These are phyloP conservation scores for Ceratobasidium papillatum DNA, from an alignment of 1,284 basidiomycete species.

Conservation along the genomic window DNA sequence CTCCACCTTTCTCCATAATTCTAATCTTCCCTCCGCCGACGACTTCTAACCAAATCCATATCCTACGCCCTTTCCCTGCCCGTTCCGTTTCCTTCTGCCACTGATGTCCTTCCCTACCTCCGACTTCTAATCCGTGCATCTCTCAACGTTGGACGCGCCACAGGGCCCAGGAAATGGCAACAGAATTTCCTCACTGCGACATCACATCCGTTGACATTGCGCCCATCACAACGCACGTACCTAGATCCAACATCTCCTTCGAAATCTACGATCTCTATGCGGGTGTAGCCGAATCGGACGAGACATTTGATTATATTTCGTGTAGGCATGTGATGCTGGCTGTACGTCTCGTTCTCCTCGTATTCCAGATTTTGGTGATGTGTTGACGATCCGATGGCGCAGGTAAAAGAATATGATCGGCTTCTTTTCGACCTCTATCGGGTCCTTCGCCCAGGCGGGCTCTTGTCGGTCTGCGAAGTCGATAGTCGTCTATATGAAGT, in stretches of 20 bases:
- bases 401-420: constrained; percentile 28
- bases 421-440: constrained; percentile 31
- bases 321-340: not conserved
- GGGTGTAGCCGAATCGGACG: constrained; percentile 14
- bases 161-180: constrained; percentile 34
- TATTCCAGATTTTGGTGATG: too few relatives aligned
- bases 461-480: constrained; percentile 34
- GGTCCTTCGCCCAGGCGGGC: constrained; percentile 17
- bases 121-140: too few relatives aligned
- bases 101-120: too few relatives aligned
- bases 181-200: constrained; percentile 20
- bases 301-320: constrained; percentile 20
- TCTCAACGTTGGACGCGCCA: not conserved
- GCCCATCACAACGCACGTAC: not conserved
- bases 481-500: constrained; percentile 18
- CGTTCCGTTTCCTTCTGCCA: too few relatives aligned
- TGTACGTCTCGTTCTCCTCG: not conserved
- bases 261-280: constrained; percentile 30
- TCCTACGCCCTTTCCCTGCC: too few relatives aligned
- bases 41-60: too few relatives aligned
- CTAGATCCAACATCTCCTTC: constrained; percentile 5
- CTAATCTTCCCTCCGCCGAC: too few relatives aligned
- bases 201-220: constrained; percentile 25
- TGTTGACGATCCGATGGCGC: not conserved
- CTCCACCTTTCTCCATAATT: not conserved